Evolutionary conservation across 2,329 filamentous ascomycete genomes (phyloP), one percentile per base, ranked within the genome.

Genomic region (Venturiaceae sp.): DNA sequence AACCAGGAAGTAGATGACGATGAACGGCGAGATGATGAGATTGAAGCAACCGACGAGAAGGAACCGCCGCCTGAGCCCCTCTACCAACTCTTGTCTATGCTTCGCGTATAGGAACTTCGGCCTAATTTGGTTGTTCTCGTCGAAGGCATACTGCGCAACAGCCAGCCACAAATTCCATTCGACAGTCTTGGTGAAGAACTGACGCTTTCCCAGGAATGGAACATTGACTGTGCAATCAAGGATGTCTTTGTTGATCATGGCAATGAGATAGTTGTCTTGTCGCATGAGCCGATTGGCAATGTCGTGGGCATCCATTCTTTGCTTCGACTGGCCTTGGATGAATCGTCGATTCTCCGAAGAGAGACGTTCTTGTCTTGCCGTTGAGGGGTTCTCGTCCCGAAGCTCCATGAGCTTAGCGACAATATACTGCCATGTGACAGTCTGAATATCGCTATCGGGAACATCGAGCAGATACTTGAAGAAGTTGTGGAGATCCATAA

Each of bases 211-310:
- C 2, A 96, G 67, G 62, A 96, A 92, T 0, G 94, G 94, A 2
- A 99, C 73, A 1, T 90, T 90, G 2, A 96, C 80, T 0, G 88
- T 91, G 50, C 97, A 77, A 68, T 99, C 86, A 44, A 99, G 74
- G 37, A 97, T 83, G 61, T 97, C 94, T 71, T 99, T 97, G 77
- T 99, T 99, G 75, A 97, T 90, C 66, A 99, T 79, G 4, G 94
- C 94, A 66, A 99, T 96, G 62, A 96, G 82, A 66, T 96, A 99
- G 67, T 99, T 99, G 62, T 96, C 92, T 67, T 90, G 88, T 60
- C 94, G 86, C 94, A 99, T 97, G 50, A 99, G 75, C 33, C 94
- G 84, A 68, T 97, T 99, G 6, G 94, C 94, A 69, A 99, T 97
- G 67, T 96, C 94, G 66, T 96, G 90, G 11, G 94, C 94, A 72